Evolutionary conservation across 257 asterid genomes (phyloP).

Genomic region (Solanum okadae): DNA sequence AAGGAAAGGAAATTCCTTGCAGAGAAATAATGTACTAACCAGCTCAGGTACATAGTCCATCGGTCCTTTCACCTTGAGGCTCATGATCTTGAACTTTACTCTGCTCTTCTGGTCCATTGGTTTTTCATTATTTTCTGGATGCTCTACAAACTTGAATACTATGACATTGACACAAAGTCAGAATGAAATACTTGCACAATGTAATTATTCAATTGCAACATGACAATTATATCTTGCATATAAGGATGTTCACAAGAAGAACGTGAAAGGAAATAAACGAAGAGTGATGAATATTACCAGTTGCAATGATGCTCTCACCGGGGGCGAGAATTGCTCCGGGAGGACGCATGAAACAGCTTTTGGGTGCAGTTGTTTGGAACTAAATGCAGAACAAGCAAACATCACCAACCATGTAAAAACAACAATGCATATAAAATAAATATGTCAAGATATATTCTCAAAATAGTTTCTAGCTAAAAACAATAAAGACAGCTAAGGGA

Average conservation of each 20-base stretch:
- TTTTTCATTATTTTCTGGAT: constrained; percentile 85
- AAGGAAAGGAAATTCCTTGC: background rate
- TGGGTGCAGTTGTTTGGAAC: constrained; percentile 98
- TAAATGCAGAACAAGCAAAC: constrained; percentile 17
- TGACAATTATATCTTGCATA: background rate
- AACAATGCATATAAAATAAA: background rate
- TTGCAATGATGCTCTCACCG: constrained; percentile 83
- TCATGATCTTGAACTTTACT: constrained; percentile 94
- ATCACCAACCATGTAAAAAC: constrained; percentile 8
- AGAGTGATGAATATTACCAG: constrained; percentile 40
- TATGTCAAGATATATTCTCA: background rate
- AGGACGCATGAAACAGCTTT: constrained; percentile 98
- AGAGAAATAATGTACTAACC: constrained; percentile 39
- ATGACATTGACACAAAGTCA: constrained; percentile 16
- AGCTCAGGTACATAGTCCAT: constrained; percentile 90
- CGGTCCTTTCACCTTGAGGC: constrained; percentile 81
- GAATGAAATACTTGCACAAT: background rate
- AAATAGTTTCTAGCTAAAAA: background rate
- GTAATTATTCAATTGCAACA: background rate
- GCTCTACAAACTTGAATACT: constrained; percentile 97
- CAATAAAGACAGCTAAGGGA: background rate
- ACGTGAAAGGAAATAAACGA: background rate
- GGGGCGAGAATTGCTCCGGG: constrained; percentile 94
- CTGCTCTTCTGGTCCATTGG: constrained; percentile 82
- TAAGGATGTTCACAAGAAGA: background rate